Evolutionary conservation across 306 rosid species (phyloP), one percentile per base, ranked within the genome.

Genomic region (Phaseolus lunatus): DNA sequence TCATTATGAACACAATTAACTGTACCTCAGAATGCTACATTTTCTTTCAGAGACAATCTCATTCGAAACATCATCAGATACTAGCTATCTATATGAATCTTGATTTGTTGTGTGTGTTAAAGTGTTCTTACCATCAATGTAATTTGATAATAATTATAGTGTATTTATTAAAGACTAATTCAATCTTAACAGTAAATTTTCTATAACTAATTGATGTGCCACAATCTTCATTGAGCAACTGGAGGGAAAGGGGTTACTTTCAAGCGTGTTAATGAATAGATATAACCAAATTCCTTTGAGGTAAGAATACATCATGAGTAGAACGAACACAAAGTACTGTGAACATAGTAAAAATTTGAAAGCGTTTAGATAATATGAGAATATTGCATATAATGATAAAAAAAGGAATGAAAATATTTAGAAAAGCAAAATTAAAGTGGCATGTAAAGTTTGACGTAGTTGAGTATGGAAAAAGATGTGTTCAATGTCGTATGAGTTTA

Each of bases 1-100:
- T 50, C 27, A 35, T 23, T 19, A 59, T 47, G 50, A 75, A 41
- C 14, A 47, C 76, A 22, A 68, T 73, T 61, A 47, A 63, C 73
- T 67, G 24, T 3, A 14, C 23, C 50, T 35, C 31, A 14, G 20
- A 9, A n/a, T 15, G 67, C 43, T 61, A 1, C 27, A 2, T 54
- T 43, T 10, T 43, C 2, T 43, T 11, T 2, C 15, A 43, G 47
- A 11, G 12, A 39, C 44, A 39, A 8, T 10, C 12, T 8, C 44
- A 2, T 39, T 39, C 44, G 2, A 37, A 9, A 37, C 12, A 39
- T 39, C 0, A 37, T 37, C 2, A 37, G 11, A 37, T 37, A 37
- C 11, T 37, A 37, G 11, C 37, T 33, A 29, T 5, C 3, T 3
- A 31, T 8, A 7, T 35, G 3, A 31, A 31, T 4, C 37, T 31